Evolutionary conservation across 2,329 filamentous ascomycete genomes (phyloP).

Genomic region (Bipolaris bicolor): DNA sequence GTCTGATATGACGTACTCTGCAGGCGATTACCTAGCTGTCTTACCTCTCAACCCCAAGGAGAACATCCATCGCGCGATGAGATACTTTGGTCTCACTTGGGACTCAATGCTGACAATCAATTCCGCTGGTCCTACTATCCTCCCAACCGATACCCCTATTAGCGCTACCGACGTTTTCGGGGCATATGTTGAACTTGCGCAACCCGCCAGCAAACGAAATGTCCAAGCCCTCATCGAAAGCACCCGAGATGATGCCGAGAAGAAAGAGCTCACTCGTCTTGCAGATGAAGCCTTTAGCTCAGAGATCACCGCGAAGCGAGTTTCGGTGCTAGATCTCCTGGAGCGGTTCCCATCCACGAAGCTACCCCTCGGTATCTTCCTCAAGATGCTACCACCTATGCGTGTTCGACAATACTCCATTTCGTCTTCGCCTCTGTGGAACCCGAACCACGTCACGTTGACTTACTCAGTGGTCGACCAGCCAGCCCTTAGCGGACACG

Average conservation of each 20-base stretch:
- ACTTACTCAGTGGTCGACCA: conserved; percentile 71
- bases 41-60: conserved; percentile 71
- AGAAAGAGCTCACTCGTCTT: conserved; percentile 58
- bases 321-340: conserved; percentile 72
- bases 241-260: conserved; percentile 56
- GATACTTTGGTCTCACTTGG: conserved; percentile 69
- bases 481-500: conserved; percentile 56
- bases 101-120: conserved; percentile 69
- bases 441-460: conserved; percentile 64
- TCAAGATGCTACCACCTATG: conserved; percentile 77
- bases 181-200: conserved; percentile 74
- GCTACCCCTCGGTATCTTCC: conserved; percentile 69
- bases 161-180: conserved; percentile 69
- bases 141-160: conserved; percentile 67
- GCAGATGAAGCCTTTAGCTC: conserved; percentile 49
- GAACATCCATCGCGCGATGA: conserved; percentile 68
- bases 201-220: conserved; percentile 72
- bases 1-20: conserved; percentile 64
- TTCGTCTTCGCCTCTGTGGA: conserved; percentile 72
- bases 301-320: conserved; percentile 58
- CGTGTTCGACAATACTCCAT: conserved; percentile 81
- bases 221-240: conserved; percentile 58
- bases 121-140: conserved; percentile 66
- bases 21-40: conserved; percentile 78
- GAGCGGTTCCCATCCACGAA: conserved; percentile 64